A percentile compares a stretch with the other conserved stretches of the same genome.
phyloP scores from a whole-genome alignment of 225 moss, liverwort and hornwort genomes.

The Asterella californica region DNA sequence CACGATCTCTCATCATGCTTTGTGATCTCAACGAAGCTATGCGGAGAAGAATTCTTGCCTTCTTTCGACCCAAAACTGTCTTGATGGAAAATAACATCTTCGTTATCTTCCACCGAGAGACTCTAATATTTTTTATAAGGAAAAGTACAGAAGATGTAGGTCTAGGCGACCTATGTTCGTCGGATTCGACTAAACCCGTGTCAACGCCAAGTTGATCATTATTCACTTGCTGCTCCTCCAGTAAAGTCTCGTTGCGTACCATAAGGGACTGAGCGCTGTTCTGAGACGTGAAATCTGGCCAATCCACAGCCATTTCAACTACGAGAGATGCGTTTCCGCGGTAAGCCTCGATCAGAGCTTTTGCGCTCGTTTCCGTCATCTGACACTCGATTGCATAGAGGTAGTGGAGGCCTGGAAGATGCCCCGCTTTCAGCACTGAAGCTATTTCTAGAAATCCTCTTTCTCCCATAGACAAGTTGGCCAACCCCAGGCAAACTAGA shows the following conservation, averaged over 20 bases:
- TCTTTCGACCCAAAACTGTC: constrained; percentile 10
- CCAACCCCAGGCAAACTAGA: constrained; percentile 13
- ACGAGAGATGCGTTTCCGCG: background rate
- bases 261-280: background rate
- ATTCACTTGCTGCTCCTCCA: background rate
- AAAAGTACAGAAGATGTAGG: constrained; percentile 6
- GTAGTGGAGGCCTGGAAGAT: constrained; percentile 16
- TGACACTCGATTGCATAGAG: constrained; percentile 1
- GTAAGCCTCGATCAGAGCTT: constrained; percentile 18
- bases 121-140: constrained; percentile 7
- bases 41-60: background rate
- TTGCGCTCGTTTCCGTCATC: constrained; percentile 13
- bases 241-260: constrained; percentile 5
- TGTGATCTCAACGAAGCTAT: constrained; percentile 1
- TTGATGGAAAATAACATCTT: constrained; percentile 13
- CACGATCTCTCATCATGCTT: background rate
- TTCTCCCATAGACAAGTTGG: constrained; percentile 2
- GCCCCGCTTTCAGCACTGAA: constrained; percentile 6
- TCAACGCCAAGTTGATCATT: background rate
- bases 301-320: constrained; percentile 16
- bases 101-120: constrained; percentile 13
- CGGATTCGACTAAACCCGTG: background rate
- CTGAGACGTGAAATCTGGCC: constrained; percentile 2
- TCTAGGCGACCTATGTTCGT: constrained; percentile 1
- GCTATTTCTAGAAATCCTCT: constrained; percentile 17